Evolutionary conservation across 805 yeast species (phyloP), one percentile per base, ranked within the genome.

Genomic region (Lachancea sp.): DNA sequence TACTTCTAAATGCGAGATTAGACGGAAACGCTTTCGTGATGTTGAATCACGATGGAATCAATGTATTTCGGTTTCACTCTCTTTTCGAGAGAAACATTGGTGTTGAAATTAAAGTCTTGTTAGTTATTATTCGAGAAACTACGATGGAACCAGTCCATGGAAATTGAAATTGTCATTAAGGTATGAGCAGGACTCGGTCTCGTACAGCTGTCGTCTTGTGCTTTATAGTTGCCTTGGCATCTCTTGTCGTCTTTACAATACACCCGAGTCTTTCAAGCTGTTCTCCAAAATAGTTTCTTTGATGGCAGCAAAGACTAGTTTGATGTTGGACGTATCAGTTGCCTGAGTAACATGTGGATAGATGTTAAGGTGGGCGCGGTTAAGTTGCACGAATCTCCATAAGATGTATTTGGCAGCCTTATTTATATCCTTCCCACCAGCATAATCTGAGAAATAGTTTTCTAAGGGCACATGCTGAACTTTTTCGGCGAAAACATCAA

Each of bases 281-380:
- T 85, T 85, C 53, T 85, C 88, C 59, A 86, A 71, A 39, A 85
- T 80, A 3, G 89, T 83, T 59, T 85, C 93, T 56, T 80, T 81
- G 32, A 85, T 86, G 7, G 91, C 90, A 11, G 88, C 89, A 67
- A 85, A 82, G 5, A 89, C 96, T 56, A 88, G 68, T 58, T 84
- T 80, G 50, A 90, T 88, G 64, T 89, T 89, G 25, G 87, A 80
- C 6, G 96, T 89, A 62, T 89, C 96, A 0, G 96, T 89, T 0
- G 96, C 96, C 65, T 89, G 96, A 3, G 97, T 89, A 19, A 89
- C 85, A 63, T 89, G 95, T 11, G 96, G 96, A 57, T 85, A 85
- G 29, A 90, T 77, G 49, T 82, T 84, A 50, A 88, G 70, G 17
- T 88, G 87, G 1, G 93, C 81, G 52, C 95, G 73, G 61, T 89